These are phyloP conservation scores for Talaromyces piceae DNA, from an alignment of 2,329 filamentous ascomycete species.

Conservation along the genomic window DNA sequence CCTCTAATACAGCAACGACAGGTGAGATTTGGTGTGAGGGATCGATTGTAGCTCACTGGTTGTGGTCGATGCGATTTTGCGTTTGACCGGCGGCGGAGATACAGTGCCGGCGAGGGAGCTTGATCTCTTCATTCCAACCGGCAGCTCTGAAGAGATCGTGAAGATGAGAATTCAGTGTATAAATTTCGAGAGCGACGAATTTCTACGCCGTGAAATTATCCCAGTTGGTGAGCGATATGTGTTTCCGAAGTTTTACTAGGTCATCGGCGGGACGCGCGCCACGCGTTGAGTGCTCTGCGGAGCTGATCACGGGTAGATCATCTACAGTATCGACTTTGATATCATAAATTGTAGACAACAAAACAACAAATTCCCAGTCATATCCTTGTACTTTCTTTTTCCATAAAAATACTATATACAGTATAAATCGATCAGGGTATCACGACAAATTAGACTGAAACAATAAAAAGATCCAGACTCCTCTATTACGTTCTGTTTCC, in stretches of 20 bases:
- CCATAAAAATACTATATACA: too few species aligned
- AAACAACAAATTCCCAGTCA: too few species aligned
- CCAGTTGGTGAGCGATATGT: too few species aligned
- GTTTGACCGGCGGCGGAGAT: conserved; percentile 52
- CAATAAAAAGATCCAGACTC: background rate
- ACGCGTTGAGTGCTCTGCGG: conserved; percentile 22
- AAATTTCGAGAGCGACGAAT: background rate
- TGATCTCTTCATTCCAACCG: conserved; percentile 25
- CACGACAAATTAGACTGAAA: conserved; percentile 12
- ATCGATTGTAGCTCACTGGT: conserved; percentile 37
- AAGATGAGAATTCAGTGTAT: background rate
- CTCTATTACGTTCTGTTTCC: background rate
- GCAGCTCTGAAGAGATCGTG: background rate
- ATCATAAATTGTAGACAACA: background rate
- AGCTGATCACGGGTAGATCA: conserved; percentile 28
- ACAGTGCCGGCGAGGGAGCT: conserved; percentile 33
- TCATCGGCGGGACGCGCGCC: conserved; percentile 6
- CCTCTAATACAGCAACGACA: too few species aligned
- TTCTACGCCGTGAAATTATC: background rate
- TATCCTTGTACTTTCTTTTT: too few species aligned
- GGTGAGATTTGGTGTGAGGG: too few species aligned
- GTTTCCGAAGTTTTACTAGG: background rate
- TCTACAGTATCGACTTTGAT: background rate
- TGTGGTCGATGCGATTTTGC: conserved; percentile 47
- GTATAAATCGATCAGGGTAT: conserved; percentile 5